A percentile compares a stretch with the other conserved stretches of the same genome.
These are phyloP conservation scores for Aspergillus sp. DNA, from an alignment of 2,329 filamentous ascomycete species.

Conservation along the genomic window DNA sequence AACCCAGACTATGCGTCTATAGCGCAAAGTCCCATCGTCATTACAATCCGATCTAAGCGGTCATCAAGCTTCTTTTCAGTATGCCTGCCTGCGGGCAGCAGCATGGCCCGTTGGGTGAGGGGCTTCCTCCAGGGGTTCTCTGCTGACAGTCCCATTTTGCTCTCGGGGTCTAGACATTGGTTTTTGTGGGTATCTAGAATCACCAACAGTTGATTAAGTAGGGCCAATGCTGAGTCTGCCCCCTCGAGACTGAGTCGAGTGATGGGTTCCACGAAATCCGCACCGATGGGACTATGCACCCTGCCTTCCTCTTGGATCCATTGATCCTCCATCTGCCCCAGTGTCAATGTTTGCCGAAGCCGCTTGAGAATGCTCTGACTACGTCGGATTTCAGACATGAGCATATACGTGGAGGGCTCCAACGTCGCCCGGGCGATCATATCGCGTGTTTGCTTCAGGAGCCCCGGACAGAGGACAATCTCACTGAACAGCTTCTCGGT, in stretches of 20 bases:
- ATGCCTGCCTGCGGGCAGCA: background rate
- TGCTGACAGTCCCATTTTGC: background rate
- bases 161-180: background rate
- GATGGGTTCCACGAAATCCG: background rate
- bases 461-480: constrained; percentile 17
- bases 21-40: background rate
- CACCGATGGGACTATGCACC: constrained; percentile 7
- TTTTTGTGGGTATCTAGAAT: constrained; percentile 11
- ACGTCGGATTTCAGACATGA: constrained; percentile 9
- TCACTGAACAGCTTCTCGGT: constrained; percentile 20
- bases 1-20: no score
- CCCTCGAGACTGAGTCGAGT: constrained; percentile 9
- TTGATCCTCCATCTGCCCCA: background rate
- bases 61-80: background rate
- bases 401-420: background rate
- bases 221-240: constrained; percentile 13
- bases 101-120: background rate
- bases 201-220: constrained; percentile 16
- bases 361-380: constrained; percentile 9
- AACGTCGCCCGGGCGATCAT: constrained; percentile 4
- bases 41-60: background rate
- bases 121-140: background rate
- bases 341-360: constrained; percentile 5
- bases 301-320: background rate
- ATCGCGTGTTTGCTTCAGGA: constrained; percentile 12